Evolutionary conservation across 2,329 filamentous ascomycete species (phyloP), one percentile per base, ranked within the genome.

Genomic region (Xylariaceae sp.): DNA sequence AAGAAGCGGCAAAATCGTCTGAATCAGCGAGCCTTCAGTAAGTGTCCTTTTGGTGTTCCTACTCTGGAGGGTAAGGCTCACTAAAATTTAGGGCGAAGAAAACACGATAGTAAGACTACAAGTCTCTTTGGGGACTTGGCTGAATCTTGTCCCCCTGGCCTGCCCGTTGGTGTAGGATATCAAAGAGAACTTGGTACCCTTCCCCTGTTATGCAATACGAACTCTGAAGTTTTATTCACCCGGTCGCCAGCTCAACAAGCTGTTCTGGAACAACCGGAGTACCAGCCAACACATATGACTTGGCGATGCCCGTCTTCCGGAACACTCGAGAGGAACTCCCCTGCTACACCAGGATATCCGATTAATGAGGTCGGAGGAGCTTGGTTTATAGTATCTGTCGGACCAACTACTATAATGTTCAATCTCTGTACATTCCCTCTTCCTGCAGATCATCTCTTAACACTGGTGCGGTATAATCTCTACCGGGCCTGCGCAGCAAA

Each of bases 401-500:
- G 41, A 16, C 41, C 41, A 33, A 44, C 41, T 15, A 44, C 41
- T 13, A 16, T 44, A 33, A 29, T 44, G 6, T 29, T 44, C 20
- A 29, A 44, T 13, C 41, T 44, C 41, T 33, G 24, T 10, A 33
- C 46, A 41, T 24, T 4, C n/a, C 35, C 45, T 3, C 46, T 49
- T 27, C 46, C 36, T 26, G 46, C 46, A 10, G 46, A 49, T 11
- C 36, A 41, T 18, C 46, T 49, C 36, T 9, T 49, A 26, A 41
- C 46, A 0, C 46, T 49, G 10, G 36, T 41, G 21, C 27, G 36
- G 35, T 49, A 49, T n/a, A 49, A 49, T 26, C 46, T 49, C 21
- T 49, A 49, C 11, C 40, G 36, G 18, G 46, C 46, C 27, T 49
- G 46, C 27, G 46, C 46, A 49, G n/a, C 36, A n/a, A 49, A 41